A percentile compares a stretch with the other conserved stretches of the same genome.
Conservation (phyloP, 1,139 yeast genomes). For the Pichia sp. region DNA sequence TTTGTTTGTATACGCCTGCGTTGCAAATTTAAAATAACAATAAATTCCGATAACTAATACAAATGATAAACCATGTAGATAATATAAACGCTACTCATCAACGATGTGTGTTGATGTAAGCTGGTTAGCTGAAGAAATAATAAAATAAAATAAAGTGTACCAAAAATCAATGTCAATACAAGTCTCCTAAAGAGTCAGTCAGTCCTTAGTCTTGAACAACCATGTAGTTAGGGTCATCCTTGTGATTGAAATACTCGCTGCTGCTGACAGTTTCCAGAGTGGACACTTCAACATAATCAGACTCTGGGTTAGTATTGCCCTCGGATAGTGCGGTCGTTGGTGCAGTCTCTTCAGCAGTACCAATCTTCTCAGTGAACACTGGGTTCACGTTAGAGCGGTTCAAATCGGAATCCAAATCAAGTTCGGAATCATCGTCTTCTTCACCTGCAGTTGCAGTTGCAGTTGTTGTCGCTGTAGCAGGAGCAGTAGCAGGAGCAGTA, state of each 20-base stretch:
- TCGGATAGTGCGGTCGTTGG: conserved; percentile 1
- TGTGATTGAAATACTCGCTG: conserved; percentile 38
- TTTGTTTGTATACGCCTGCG: conserved; percentile 68
- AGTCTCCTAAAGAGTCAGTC: background rate
- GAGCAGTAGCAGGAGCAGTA: conserved; percentile 4
- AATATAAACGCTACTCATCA: too few species aligned
- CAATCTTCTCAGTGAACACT: conserved; percentile 15
- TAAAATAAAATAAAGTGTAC: background rate
- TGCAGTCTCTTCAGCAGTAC: conserved; percentile 1
- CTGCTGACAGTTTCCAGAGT: conserved; percentile 48
- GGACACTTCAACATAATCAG: conserved; percentile 29
- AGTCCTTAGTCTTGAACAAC: conserved; percentile 28
- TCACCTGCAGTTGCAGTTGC: conserved; percentile 6
- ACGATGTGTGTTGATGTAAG: too few species aligned
- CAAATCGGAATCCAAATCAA: conserved; percentile 11
- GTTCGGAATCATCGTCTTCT: conserved; percentile 9
- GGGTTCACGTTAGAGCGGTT: conserved; percentile 10
- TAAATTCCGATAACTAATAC: too few species aligned
- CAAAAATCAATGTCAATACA: background rate
- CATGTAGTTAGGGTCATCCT: conserved; percentile 43
- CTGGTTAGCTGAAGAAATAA: too few species aligned
- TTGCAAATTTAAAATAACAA: too few species aligned
- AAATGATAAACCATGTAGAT: conserved; percentile 1
- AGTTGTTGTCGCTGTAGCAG: conserved; percentile 4
- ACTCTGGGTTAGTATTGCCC: background rate